phyloP scores from a whole-genome alignment of 129 eudicot genomes.

The Flaveria robusta region DNA sequence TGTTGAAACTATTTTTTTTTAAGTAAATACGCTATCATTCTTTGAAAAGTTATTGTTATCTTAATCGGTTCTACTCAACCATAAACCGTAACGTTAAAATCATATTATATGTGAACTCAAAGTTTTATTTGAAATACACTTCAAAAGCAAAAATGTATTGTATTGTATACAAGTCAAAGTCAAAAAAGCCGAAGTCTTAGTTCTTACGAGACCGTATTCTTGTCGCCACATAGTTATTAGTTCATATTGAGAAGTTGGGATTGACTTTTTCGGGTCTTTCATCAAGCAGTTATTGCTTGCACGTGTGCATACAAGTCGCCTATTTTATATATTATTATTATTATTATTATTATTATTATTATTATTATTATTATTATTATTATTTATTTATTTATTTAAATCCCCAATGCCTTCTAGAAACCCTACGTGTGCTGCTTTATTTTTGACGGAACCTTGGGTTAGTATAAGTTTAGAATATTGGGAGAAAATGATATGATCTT shows the following conservation, averaged over 20 bases:
- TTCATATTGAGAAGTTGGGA: slow-evolving; percentile 9
- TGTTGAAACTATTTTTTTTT: too few relatives aligned
- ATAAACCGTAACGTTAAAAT: too few relatives aligned
- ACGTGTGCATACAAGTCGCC: slow-evolving; percentile 26
- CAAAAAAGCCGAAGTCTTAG: slow-evolving; percentile 14
- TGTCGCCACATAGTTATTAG: slow-evolving; percentile 15
- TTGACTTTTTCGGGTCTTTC: neutral
- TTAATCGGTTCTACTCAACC: too few relatives aligned
- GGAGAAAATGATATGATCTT: neutral
- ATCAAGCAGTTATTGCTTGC: slow-evolving; percentile 10
- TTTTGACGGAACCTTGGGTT: slow-evolving; percentile 4
- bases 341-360: too few relatives aligned
- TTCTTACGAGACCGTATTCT: slow-evolving; percentile 12
- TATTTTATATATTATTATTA: neutral
- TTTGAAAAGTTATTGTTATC: too few relatives aligned
- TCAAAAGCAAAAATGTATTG: too few relatives aligned
- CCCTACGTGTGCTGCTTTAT: slow-evolving; percentile 8
- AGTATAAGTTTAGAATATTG: neutral
- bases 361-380: neutral
- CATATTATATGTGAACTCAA: neutral
- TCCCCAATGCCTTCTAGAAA: slow-evolving; percentile 20
- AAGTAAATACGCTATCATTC: too few relatives aligned
- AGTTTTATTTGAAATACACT: too few relatives aligned
- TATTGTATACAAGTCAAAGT: neutral
- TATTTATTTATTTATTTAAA: neutral